Evolutionary conservation across 495 filamentous ascomycete genomes (phyloP), one percentile per base, ranked within the genome.

Genomic region (Penicillium atrosanguineum): DNA sequence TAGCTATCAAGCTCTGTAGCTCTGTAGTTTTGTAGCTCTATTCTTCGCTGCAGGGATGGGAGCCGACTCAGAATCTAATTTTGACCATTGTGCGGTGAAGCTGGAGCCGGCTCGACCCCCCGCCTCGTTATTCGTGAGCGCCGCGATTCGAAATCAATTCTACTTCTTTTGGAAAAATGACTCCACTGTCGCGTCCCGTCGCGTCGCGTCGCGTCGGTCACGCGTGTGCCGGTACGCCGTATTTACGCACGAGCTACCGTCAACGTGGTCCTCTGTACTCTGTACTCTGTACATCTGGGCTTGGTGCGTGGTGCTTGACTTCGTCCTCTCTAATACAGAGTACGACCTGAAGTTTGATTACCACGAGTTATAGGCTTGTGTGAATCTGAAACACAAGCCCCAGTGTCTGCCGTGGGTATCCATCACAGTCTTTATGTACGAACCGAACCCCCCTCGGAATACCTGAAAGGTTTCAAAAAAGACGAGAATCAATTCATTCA

Each of bases 11-110:
- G 16, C 39, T 8, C n/a, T 6, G 18, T 4, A 40, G 5, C 38
- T 19, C 16, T 8, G 19, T 42, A 21, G n/a, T 15, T 18, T 20
- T 19, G 38, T n/a, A 40, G 38, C 39, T 42, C 6, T 7, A 19
- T 18, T 42, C 39, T 42, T 19, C 15, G 2, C 31, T 12, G 31
- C 31, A 34, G 1, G 31, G 1, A 14, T 34, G 7, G 31, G 11
- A 34, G 31, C 1, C 0, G 11, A 34, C 1, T 14, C 9, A 34
- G 31, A 34, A 34, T 4, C 8, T 3, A 16, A 43, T 42, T 42
- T 39, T 28, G 37, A 23, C 14, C 45, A 56, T 61, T 61, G 58
- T 61, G 53, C 58, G 58, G 58, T 61, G 58, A 45, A 40, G 14
- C 36, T 14, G 26, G 38, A 11, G 8, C 34, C 5, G 21, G 26